A percentile compares a stretch with the other conserved stretches of the same genome.
These are phyloP conservation scores for Dioszegia aurantiaca DNA, from an alignment of 768 basidiomycete species.

Conservation along the genomic window DNA sequence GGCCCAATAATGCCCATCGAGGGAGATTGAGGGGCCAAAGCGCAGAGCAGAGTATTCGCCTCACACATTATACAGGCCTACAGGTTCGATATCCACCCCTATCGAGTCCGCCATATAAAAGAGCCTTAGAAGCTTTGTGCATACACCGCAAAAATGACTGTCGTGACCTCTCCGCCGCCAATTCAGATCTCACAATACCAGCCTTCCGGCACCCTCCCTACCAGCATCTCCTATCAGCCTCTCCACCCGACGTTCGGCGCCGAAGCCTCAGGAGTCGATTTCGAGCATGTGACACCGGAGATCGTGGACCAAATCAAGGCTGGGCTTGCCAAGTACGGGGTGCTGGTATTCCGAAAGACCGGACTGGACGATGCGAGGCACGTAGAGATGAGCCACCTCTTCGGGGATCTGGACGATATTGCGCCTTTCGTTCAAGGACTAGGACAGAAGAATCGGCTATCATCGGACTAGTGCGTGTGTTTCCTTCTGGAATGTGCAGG, in stretches of 20 bases:
- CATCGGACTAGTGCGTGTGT: slow-evolving; percentile 22
- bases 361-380: slow-evolving; percentile 24
- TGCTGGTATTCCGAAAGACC: slow-evolving; percentile 24
- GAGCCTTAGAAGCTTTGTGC: too few relatives aligned
- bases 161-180: not conserved
- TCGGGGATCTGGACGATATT: slow-evolving; percentile 28
- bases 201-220: not conserved
- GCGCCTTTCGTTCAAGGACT: slow-evolving; percentile 17
- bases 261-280: slow-evolving; percentile 17
- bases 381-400: slow-evolving; percentile 18
- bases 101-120: too few relatives aligned
- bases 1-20: too few relatives aligned
- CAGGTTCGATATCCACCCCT: too few relatives aligned
- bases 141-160: too few relatives aligned
- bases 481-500: not conserved
- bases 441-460: slow-evolving; percentile 21
- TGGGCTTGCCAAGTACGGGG: slow-evolving; percentile 24
- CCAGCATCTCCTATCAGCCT: slow-evolving; percentile 8
- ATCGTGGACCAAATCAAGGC: slow-evolving; percentile 27
- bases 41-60: too few relatives aligned
- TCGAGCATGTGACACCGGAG: slow-evolving; percentile 19
- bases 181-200: not conserved
- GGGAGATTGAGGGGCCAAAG: too few relatives aligned
- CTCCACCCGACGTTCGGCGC: slow-evolving; percentile 21
- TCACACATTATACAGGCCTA: too few relatives aligned